These are phyloP conservation scores for Gloeophyllum trabeum DNA, from an alignment of 768 basidiomycete species.

Conservation along the genomic window DNA sequence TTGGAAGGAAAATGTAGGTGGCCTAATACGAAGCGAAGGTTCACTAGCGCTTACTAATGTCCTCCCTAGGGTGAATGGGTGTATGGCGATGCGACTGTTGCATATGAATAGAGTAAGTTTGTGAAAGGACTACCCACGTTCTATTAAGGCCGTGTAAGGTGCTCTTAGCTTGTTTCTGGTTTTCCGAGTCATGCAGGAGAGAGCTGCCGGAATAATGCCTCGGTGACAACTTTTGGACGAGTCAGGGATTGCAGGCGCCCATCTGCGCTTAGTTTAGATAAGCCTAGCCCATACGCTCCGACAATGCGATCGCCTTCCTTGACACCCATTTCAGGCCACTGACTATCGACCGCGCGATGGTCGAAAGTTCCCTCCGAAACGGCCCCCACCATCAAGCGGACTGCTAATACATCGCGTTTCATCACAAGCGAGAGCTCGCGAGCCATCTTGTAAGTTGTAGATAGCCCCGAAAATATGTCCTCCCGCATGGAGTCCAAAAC, in stretches of 20 bases:
- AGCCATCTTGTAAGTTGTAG: conserved; percentile 6
- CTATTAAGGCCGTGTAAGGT: too few species aligned
- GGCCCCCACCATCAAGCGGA: conserved; percentile 7
- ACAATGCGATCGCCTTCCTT: conserved; percentile 8
- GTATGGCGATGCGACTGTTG: conserved; percentile 12
- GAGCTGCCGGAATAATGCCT: conserved; percentile 7
- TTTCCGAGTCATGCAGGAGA: background rate
- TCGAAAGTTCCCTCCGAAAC: conserved; percentile 2
- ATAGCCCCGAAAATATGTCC: conserved; percentile 2
- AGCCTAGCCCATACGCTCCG: conserved; percentile 7
- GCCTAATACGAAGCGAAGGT: too few species aligned
- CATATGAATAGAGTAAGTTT: conserved; percentile 8
- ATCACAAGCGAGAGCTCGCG: conserved; percentile 4
- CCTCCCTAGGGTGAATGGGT: conserved; percentile 2
- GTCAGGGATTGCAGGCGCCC: conserved; percentile 1
- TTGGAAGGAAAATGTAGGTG: conserved; percentile 11
- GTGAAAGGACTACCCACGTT: background rate
- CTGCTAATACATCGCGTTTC: conserved; percentile 10
- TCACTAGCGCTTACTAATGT: too few species aligned
- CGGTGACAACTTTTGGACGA: conserved; percentile 8
- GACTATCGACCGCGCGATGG: background rate
- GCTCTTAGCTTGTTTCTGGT: background rate
- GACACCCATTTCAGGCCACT: conserved; percentile 10
- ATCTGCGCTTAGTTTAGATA: conserved; percentile 1
- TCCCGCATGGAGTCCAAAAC: conserved; percentile 3